These are phyloP conservation scores for Phytopythium litorale DNA, from an alignment of 352 stramenopile genomes.

Conservation along the genomic window DNA sequence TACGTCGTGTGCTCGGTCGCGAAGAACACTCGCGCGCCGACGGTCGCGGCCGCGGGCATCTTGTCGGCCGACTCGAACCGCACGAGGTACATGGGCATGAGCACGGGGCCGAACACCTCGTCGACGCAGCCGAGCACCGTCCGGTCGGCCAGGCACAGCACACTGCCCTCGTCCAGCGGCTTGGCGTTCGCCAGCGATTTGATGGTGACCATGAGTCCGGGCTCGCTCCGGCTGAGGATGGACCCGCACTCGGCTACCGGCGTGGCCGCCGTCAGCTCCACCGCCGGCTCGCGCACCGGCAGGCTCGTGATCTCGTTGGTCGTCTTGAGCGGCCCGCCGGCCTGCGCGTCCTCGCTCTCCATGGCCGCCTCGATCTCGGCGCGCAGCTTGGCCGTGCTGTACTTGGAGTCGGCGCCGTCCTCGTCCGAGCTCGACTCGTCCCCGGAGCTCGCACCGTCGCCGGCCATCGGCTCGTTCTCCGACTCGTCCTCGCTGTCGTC, in stretches of 20 bases:
- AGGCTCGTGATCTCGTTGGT: conserved; percentile 50
- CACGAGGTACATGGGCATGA: conserved; percentile 87
- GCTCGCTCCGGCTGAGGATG: conserved; percentile 60
- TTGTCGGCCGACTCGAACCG: conserved; percentile 67
- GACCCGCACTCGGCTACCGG: conserved; percentile 65
- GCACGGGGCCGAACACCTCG: conserved; percentile 80
- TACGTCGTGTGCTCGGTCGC: conserved; percentile 80
- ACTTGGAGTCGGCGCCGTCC: conserved; percentile 20
- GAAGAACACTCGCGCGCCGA: conserved; percentile 56
- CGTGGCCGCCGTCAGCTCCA: conserved; percentile 68
- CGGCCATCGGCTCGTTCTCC: conserved; percentile 7
- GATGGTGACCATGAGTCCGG: conserved; percentile 74
- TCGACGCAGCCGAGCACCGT: conserved; percentile 78
- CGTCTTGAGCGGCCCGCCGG: conserved; percentile 39
- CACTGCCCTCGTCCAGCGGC: conserved; percentile 74
- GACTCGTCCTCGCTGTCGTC: conserved; percentile 20
- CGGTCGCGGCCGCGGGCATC: conserved; percentile 44
- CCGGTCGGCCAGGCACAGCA: conserved; percentile 76
- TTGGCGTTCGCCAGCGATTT: conserved; percentile 58
- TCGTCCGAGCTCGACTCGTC: conserved; percentile 23
- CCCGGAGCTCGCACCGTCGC: conserved; percentile 12
- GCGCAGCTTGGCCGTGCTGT: conserved; percentile 33
- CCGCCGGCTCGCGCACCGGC: conserved; percentile 58
- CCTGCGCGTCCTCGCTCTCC: conserved; percentile 65
- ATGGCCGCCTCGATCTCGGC: conserved; percentile 76